Base-by-base conservation (phyloP, 805 yeast species). In the Candida bentonensis region DNA sequence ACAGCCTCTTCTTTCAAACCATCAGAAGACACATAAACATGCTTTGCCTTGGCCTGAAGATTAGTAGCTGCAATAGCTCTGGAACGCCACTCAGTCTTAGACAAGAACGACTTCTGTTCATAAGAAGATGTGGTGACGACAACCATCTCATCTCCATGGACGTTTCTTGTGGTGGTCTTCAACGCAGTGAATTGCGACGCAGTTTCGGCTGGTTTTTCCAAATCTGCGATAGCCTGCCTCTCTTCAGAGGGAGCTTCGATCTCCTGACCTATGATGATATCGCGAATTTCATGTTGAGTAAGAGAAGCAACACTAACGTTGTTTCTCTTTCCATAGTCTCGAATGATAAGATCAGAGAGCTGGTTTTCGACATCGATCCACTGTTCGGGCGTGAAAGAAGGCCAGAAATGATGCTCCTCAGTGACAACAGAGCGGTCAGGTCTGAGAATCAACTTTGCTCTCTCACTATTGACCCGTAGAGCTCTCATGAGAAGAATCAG, bases 81-180 rank as follows among this genome's bases (percentile, higher is more conserved):
- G 44, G 72, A 71, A 53, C 97, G 72, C 99, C 99, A 92, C 56
- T 87, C 95, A 27, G 87, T 78, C 58, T 77, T 79, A 1, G 96
- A 84, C 40, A 79, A 70, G 58, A 92, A 92, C 15, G 79, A 65
- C 64, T 78, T 79, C 54, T 85, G 92, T 59, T 87, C 98, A 57
- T 83, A 88, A 49, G 77, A 77, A 15, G 88, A 78, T 0, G 97
- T 87, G 0, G 97, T 87, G 23, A 89, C 95, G 0, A 95, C 89
- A 36, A 83, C 81, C 54, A 92, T 89, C 54, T 88, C 94, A 57
- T 92, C 98, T 26, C 99, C 99, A 56, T 88, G 96, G 2, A 84
- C 95, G 57, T 86, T 92, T 22, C 79, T 78, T 0, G 94, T 82
- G 46, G 79, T 81, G 0, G 94, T 78, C 53, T 85, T 87, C 52